These are phyloP conservation scores for Astragalus membranaceus DNA, from an alignment of 306 rosid species.

Conservation along the genomic window DNA sequence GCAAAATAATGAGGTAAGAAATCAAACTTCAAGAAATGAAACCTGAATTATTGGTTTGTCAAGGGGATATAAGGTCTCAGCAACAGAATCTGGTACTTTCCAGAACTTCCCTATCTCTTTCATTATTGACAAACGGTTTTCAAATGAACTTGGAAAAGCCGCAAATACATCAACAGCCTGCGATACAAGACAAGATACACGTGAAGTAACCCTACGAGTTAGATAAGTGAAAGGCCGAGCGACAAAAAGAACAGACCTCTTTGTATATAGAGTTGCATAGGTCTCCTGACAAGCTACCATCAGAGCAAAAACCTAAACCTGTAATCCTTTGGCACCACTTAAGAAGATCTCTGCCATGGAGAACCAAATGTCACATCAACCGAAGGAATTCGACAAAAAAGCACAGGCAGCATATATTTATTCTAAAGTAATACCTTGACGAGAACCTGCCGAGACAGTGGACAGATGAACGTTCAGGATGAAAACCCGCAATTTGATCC, in stretches of 20 bases:
- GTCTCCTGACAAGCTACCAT: slow-evolving; percentile 40
- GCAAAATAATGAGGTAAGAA: slow-evolving; percentile 4
- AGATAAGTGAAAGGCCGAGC: neutral
- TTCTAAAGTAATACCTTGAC: slow-evolving; percentile 41
- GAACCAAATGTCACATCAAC: slow-evolving; percentile 2
- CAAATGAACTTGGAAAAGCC: slow-evolving; percentile 54
- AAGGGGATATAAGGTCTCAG: slow-evolving; percentile 56
- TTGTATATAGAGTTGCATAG: slow-evolving; percentile 49
- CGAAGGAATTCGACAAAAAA: neutral
- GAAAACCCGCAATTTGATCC: slow-evolving; percentile 40
- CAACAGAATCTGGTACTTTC: slow-evolving; percentile 46
- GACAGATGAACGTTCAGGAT: slow-evolving; percentile 34
- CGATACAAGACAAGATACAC: slow-evolving; percentile 16
- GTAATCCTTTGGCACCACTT: slow-evolving; percentile 90
- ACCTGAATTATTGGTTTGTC: slow-evolving; percentile 79
- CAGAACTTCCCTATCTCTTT: slow-evolving; percentile 63
- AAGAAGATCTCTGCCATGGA: slow-evolving; percentile 74
- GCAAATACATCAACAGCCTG: slow-evolving; percentile 94
- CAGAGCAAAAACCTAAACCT: slow-evolving; percentile 48
- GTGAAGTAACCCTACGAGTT: neutral
- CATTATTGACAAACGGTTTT: slow-evolving; percentile 62
- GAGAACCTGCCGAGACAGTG: slow-evolving; percentile 54
- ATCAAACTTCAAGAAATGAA: slow-evolving; percentile 2
- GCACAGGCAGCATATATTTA: neutral
- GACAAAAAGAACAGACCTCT: slow-evolving; percentile 46